Base-by-base conservation (phyloP, 495 filamentous ascomycete genomes). In the Paragyromitra xinjiangensis region DNA sequence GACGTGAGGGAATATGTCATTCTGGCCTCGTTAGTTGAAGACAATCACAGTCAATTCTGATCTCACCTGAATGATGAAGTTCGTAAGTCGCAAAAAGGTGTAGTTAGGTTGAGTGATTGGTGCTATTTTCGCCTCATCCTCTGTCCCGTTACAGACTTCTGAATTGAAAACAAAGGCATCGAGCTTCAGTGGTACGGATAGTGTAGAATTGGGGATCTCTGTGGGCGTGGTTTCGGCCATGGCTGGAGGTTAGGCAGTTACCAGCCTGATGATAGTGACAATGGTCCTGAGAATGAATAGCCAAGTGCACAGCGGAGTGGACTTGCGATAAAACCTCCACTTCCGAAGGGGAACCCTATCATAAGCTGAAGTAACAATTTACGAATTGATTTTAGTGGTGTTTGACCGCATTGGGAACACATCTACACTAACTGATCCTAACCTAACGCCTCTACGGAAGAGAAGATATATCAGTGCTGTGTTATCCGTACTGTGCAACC, bases 71-170 rank as follows among this genome's bases (percentile, higher is more conserved):
- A 86, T 56, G 5, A 83, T 1, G 34, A 34, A 44, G 45, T 84
- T 77, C 7, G 85, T 73, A 0, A 87, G 79, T 0, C 85, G 85
- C 0, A 89, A 83, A 29, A 82, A 83, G 6, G 83, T 85, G 79
- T 88, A 89, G 78, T 89, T 87, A 12, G 88, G 88, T 77, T 88
- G 87, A 0, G 84, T 85, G 69, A 89, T 85, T 6, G 88, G 87
- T 1, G 83, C 84, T 58, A 89, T 69, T 42, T 63, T 63, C 8
- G 59, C 59, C 12, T 61, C 56, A 4, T 34, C 14, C 26, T 34
- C 56, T 3, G 9, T 39, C 0, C 34, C 59, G 16, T 19, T 42
- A 8, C 59, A 40, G 14, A 40, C 59, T 26, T 59, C 26, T 14
- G 8, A 26, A 59, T 63, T 63, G 59, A 63, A 9, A 42, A 22